Percentiles rank a stretch among this genome's conserved stretches.
phyloP scores from a whole-genome alignment of 495 filamentous ascomycete species.

The Hyaloscypha finlandica region DNA sequence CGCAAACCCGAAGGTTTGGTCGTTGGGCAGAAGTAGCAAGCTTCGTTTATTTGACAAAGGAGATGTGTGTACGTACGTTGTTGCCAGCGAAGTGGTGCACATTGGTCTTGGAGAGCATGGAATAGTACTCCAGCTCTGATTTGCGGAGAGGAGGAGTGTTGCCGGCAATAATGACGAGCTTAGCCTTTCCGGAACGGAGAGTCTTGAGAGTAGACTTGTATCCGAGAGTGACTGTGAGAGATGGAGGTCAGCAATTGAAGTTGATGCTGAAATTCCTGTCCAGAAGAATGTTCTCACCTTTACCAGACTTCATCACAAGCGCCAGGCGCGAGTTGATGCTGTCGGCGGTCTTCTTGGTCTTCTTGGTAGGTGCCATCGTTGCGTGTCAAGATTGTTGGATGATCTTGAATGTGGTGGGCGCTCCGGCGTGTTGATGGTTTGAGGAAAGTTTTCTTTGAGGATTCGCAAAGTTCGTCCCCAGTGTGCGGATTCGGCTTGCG shows the following conservation, averaged over 20 bases:
- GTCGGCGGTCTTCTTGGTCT: constrained; percentile 89
- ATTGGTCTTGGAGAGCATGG: constrained; percentile 89
- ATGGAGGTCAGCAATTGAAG: constrained; percentile 16
- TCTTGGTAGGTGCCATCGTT: constrained; percentile 83
- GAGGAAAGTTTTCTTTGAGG: constrained; percentile 4
- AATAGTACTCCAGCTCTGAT: constrained; percentile 88
- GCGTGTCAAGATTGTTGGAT: constrained; percentile 27
- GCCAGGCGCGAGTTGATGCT: constrained; percentile 81
- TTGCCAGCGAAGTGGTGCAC: constrained; percentile 97
- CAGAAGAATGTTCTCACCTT: constrained; percentile 55
- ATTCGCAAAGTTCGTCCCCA: too few species aligned
- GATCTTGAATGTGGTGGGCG: constrained; percentile 29
- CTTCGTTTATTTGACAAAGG: constrained; percentile 17
- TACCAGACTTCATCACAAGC: constrained; percentile 95
- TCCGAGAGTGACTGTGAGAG: constrained; percentile 69
- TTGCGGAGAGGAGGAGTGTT: constrained; percentile 97
- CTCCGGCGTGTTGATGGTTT: constrained; percentile 28
- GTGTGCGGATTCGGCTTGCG: not conserved
- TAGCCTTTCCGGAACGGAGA: constrained; percentile 82
- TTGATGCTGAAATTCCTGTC: not conserved
- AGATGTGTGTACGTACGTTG: constrained; percentile 71
- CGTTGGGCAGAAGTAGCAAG: constrained; percentile 26
- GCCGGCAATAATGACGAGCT: constrained; percentile 80
- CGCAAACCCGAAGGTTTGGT: constrained; percentile 25
- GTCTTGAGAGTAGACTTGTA: constrained; percentile 97